Evolutionary conservation across 495 filamentous ascomycete genomes (phyloP).

Genomic region (Durotheca rogersii): DNA sequence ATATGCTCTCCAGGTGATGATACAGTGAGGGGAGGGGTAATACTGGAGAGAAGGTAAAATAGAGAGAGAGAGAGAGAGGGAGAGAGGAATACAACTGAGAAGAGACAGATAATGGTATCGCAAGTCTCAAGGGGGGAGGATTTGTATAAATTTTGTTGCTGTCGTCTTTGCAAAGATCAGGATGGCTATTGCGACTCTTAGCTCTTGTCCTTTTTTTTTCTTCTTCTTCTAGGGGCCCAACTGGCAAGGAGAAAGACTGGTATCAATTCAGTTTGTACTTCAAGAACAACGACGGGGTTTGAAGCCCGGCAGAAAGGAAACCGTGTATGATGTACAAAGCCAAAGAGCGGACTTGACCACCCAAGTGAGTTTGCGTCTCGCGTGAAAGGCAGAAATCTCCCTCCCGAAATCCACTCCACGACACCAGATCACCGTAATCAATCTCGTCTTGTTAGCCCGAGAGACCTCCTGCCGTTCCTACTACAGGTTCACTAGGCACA

Average conservation of each 20-base stretch:
- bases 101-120: too few relatives aligned
- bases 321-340: constrained; percentile 49
- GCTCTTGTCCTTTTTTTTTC: constrained; percentile 40
- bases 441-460: constrained; percentile 33
- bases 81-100: constrained; percentile 22
- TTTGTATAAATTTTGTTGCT: constrained; percentile 35
- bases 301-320: constrained; percentile 36
- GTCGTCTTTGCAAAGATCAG: constrained; percentile 29
- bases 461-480: constrained; percentile 36
- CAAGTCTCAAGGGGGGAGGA: constrained; percentile 24
- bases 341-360: constrained; percentile 33
- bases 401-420: constrained; percentile 31
- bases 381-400: constrained; percentile 34
- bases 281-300: constrained; percentile 45
- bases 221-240: constrained; percentile 41
- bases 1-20: constrained; percentile 2
- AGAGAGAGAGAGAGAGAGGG: too few relatives aligned
- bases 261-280: constrained; percentile 63
- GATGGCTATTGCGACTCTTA: constrained; percentile 32
- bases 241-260: constrained; percentile 46
- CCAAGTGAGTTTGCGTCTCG: constrained; percentile 33
- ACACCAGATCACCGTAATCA: constrained; percentile 29
- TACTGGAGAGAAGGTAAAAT: constrained; percentile 34
- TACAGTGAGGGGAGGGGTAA: constrained; percentile 10
- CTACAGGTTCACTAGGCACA: constrained; percentile 25